These are phyloP conservation scores for Lathyrus oleraceus DNA, from an alignment of 306 rosid genomes.

Conservation along the genomic window DNA sequence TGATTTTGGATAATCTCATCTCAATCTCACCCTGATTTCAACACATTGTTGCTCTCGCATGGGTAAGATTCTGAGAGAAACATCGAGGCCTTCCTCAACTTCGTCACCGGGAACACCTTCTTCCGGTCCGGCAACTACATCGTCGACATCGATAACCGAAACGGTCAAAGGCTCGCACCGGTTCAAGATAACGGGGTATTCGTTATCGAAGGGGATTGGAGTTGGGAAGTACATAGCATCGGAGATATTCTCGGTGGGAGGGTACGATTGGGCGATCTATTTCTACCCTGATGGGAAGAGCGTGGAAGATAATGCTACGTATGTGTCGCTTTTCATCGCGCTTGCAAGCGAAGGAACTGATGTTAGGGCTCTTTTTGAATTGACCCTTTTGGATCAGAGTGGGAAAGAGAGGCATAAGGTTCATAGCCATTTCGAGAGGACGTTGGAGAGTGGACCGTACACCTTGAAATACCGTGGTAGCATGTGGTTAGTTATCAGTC, in stretches of 20 bases:
- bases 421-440: slow-evolving; percentile 83
- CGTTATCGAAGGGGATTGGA: slow-evolving; percentile 73
- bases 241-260: slow-evolving; percentile 77
- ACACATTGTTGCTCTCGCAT: slow-evolving; percentile 41
- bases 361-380: slow-evolving; percentile 75
- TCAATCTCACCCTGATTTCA: neutral
- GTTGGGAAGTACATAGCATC: slow-evolving; percentile 76
- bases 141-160: slow-evolving; percentile 69
- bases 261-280: slow-evolving; percentile 88
- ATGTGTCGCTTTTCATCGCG: slow-evolving; percentile 77
- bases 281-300: slow-evolving; percentile 93
- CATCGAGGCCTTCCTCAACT: slow-evolving; percentile 53
- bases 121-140: slow-evolving; percentile 53
- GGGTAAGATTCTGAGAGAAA: slow-evolving; percentile 72
- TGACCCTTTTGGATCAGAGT: slow-evolving; percentile 87
- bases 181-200: slow-evolving; percentile 81
- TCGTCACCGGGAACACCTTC: slow-evolving; percentile 40
- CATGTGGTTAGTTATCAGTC: slow-evolving; percentile 68
- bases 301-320: slow-evolving; percentile 72
- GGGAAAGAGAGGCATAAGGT: slow-evolving; percentile 88
- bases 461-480: slow-evolving; percentile 85
- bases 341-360: slow-evolving; percentile 85
- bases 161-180: slow-evolving; percentile 75
- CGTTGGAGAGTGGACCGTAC: slow-evolving; percentile 79
- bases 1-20: neutral